Percentiles rank a stretch among this genome's conserved stretches.
Conservation (phyloP, 495 filamentous ascomycete genomes). For the Sordaria brevicollis region DNA sequence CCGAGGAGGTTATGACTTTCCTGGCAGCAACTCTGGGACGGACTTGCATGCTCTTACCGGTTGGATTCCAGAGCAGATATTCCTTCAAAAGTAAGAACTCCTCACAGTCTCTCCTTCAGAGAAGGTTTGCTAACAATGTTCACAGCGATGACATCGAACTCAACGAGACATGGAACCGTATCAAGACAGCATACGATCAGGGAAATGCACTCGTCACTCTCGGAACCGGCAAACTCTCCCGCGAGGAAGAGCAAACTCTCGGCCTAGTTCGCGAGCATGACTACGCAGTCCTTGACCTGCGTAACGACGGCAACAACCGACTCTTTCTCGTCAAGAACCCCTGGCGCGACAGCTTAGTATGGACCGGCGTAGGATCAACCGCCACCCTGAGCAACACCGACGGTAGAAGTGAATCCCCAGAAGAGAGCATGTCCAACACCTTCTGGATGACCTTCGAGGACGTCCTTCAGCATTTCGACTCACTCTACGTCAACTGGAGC, state of each 20-base stretch:
- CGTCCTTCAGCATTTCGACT: conserved; percentile 82
- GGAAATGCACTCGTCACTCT: conserved; percentile 83
- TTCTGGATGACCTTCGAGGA: conserved; percentile 90
- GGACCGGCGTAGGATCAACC: conserved; percentile 35
- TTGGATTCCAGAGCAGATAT: conserved; percentile 95
- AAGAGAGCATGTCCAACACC: conserved; percentile 45
- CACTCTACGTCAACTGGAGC: conserved; percentile 96
- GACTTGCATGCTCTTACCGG: conserved; percentile 85
- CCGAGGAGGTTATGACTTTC: conserved; percentile 93
- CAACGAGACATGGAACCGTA: conserved; percentile 64
- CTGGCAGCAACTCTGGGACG: conserved; percentile 94
- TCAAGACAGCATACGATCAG: conserved; percentile 60
- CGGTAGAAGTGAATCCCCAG: conserved; percentile 1
- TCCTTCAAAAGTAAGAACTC: conserved; percentile 54
- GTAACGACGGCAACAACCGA: conserved; percentile 44
- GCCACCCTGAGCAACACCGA: conserved; percentile 15
- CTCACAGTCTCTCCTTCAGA: neutral
- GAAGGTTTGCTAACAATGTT: conserved; percentile 7
- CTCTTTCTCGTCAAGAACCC: conserved; percentile 87
- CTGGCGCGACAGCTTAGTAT: conserved; percentile 73
- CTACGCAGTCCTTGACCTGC: conserved; percentile 82
- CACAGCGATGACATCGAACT: conserved; percentile 57
- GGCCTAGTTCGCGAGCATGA: conserved; percentile 85
- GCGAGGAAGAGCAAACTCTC: conserved; percentile 63
- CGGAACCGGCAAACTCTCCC: conserved; percentile 72